phyloP scores from a whole-genome alignment of 116 monocot species.

The Iris pallida region DNA sequence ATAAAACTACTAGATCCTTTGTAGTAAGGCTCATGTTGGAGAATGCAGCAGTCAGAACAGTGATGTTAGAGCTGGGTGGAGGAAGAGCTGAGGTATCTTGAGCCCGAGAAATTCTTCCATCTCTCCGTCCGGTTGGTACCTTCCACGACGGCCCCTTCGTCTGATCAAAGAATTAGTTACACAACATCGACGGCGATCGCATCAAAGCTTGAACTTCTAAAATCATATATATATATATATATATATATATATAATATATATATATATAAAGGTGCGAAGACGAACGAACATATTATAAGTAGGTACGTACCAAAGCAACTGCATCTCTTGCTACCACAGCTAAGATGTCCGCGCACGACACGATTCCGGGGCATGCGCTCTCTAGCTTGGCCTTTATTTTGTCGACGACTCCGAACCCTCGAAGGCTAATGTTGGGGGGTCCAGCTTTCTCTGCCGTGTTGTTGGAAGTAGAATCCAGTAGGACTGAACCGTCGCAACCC shows the following conservation, averaged over 20 bases:
- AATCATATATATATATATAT: too few relatives aligned
- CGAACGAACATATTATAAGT: not conserved
- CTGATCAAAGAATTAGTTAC: too few relatives aligned
- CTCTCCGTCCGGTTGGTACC: slow-evolving; percentile 25
- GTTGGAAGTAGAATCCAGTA: slow-evolving; percentile 22
- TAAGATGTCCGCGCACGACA: slow-evolving; percentile 39
- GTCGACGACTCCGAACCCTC: slow-evolving; percentile 32
- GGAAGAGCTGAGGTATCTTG: slow-evolving; percentile 2
- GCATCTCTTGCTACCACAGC: slow-evolving; percentile 40
- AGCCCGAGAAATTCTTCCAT: slow-evolving; percentile 8
- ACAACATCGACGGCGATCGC: too few relatives aligned
- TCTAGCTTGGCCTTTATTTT: slow-evolving; percentile 28
- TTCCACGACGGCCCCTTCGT: slow-evolving; percentile 13
- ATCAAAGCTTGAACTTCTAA: too few relatives aligned
- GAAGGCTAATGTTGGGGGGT: slow-evolving; percentile 21
- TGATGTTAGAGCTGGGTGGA: not conserved
- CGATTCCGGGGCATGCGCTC: slow-evolving; percentile 23
- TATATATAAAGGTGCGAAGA: too few relatives aligned
- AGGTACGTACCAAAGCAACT: slow-evolving; percentile 22
- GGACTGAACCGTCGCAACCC: slow-evolving; percentile 43
- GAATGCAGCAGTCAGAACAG: slow-evolving; percentile 3
- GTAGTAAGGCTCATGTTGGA: not conserved
- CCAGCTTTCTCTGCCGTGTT: slow-evolving; percentile 33
- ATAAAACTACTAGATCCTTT: slow-evolving; percentile 28
- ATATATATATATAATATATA: too few relatives aligned